Evolutionary conservation across 176 grass and related monocot genomes (phyloP), one percentile per base, ranked within the genome.

Genomic region (Oryza glaberrima): DNA sequence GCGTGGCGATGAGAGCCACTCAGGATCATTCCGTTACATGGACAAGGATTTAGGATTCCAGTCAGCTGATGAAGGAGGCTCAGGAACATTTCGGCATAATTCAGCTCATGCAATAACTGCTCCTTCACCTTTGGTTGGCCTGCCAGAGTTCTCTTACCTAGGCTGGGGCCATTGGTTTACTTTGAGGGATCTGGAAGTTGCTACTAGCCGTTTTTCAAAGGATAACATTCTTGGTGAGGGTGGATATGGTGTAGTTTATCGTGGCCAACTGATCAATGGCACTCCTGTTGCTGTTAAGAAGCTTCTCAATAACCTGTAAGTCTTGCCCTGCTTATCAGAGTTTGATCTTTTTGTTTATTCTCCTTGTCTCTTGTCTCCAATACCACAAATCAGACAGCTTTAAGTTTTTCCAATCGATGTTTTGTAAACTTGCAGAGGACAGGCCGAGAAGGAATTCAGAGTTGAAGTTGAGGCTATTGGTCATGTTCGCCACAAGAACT

Each of bases 381-480:
- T 67, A 85, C 26, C 16, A 40, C 16, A 40, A 22, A 41, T 56
- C 7, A 46, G 63, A n/a, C 60, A 35, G 35, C 45, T 73, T 30
- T 7, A 17, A 13, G 9, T 61, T 78, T 67, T 61, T 79, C 13
- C 73, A 35, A 68, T 64, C 72, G 19, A 81, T 84, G 46, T 80
- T 65, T 44, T 82, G 28, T 51, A 30, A 78, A 78, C 70, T 78
- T 88, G 14, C 72, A 95, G 93, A 72, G 93, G 93, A 38, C 93
- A 95, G 86, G 93, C 93, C 19, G 93, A 95, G 83, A 95, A 95
- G 80, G 93, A 95, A 90, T 95, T 95, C 73, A 82, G 90, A 87
- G 93, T 95, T 83, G 93, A 95, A 90, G 93, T 95, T 86, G 93
- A 95, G 77, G 93, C 93, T 71, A 95, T 95, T 64, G 93, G 93